phyloP scores from a whole-genome alignment of 2,329 filamentous ascomycete genomes.

The Botrytis tulipae region DNA sequence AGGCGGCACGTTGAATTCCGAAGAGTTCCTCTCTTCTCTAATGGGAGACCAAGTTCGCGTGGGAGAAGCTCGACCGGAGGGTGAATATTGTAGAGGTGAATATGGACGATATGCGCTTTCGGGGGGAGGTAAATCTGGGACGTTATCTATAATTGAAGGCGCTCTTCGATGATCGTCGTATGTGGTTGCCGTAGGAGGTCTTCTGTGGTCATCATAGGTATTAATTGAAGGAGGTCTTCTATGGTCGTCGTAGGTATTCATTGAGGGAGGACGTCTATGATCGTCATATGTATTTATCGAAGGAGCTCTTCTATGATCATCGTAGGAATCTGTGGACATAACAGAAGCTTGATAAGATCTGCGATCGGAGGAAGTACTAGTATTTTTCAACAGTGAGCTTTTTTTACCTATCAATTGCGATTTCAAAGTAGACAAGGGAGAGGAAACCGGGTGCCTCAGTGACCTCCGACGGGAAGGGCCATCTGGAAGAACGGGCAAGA shows the following conservation, averaged over 20 bases:
- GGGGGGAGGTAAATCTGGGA: conserved; percentile 58
- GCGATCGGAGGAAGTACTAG: conserved; percentile 37
- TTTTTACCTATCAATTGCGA: conserved; percentile 25
- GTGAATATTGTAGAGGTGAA: conserved; percentile 44
- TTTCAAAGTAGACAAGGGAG: conserved; percentile 35
- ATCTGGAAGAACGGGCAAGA: conserved; percentile 52
- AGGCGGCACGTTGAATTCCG: conserved; percentile 64
- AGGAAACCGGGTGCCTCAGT: conserved; percentile 38
- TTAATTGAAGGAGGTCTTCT: background rate
- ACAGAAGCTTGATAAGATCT: conserved; percentile 51
- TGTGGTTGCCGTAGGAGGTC: conserved; percentile 45
- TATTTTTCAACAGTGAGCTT: conserved; percentile 33
- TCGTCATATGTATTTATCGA: conserved; percentile 11
- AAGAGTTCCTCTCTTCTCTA: conserved; percentile 41
- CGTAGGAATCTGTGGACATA: conserved; percentile 43
- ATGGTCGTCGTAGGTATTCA: conserved; percentile 1
- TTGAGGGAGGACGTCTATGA: background rate
- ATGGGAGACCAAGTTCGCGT: conserved; percentile 60
- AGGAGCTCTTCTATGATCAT: conserved; percentile 7
- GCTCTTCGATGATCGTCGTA: conserved; percentile 37
- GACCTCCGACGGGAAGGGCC: conserved; percentile 47
- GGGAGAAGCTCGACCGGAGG: conserved; percentile 50
- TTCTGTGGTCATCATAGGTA: background rate
- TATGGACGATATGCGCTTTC: conserved; percentile 60
- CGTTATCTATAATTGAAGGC: conserved; percentile 55